Base-by-base conservation (phyloP, 352 stramenopile genomes). In the Chrysophaeum taylorii region DNA sequence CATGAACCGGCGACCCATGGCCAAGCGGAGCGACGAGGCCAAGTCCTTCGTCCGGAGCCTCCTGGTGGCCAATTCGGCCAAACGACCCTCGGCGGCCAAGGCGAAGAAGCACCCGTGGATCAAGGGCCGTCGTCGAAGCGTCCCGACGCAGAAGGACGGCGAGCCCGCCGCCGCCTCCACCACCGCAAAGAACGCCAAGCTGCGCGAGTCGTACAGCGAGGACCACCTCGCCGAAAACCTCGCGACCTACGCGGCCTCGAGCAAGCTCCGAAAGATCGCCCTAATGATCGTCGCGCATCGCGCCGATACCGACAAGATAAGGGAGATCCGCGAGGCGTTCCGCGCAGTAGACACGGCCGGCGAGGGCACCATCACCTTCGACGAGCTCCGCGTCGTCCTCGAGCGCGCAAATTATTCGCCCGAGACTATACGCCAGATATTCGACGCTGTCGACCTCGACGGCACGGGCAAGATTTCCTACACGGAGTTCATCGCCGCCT, bases 401-500 rank as follows among this genome's bases (percentile, higher is more conserved):
- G 39, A 68, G 35, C 74, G 77, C 61, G 21, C 70, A 12, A 60
- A 76, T 45, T 80, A 81, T 52, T 39, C 50, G 4, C 52, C 76
- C n/a, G 70, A 74, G 27, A 69, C 77, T 27, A 71, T 87, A 0
- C 64, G 75, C n/a, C 27, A 80, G 36, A 76, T 82, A 9, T 85
- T 84, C 71, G 35, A 87, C 76, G 89, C 84, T 0, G 85, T 95
- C 50, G 89, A 96, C 72, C 76, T 83, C 36, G 82, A 85, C 66
- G 88, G 90, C 70, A 87, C 84, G 45, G 87, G 88, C 0, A 73
- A 88, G 41, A 92, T 98, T 38, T 88, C 94, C 70, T 97, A 96
- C 73, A 87, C 94, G 4, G 93, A 98, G 81, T 97, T 97, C 79
- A 84, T 97, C 70, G 93, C 91, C 12, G 93, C 91, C 1, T 91